Percentiles rank a stretch among this genome's conserved stretches.
Conservation (phyloP, 352 stramenopile genomes). For the Pythium folliculosum region DNA sequence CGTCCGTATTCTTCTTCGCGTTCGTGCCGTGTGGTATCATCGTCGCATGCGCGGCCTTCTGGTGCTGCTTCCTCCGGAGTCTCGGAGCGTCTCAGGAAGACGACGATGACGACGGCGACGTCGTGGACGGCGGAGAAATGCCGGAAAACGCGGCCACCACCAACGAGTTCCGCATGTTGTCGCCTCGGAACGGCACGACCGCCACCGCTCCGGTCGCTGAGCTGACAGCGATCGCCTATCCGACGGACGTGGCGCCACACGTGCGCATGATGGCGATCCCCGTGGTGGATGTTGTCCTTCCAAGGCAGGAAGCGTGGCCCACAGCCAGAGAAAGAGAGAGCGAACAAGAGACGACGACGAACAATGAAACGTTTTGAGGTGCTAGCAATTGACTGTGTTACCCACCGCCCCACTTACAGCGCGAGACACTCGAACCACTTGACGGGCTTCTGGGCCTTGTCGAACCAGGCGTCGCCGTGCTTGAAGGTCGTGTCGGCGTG, state of each 20-base stretch:
- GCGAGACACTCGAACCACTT: constrained; percentile 63
- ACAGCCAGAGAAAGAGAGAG: neutral
- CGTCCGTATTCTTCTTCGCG: neutral
- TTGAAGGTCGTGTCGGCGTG: constrained; percentile 61
- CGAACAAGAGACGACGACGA: neutral
- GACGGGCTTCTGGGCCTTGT: constrained; percentile 49
- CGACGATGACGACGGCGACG: no score
- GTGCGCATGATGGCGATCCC: constrained; percentile 7
- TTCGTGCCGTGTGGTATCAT: neutral
- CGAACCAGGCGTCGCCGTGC: constrained; percentile 53
- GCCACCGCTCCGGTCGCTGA: neutral
- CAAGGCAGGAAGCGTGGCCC: no score
- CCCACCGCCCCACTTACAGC: neutral
- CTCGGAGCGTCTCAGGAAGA: neutral
- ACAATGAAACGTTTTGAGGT: neutral
- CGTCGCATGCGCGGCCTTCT: neutral
- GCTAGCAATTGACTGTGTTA: no score
- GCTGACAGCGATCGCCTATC: neutral
- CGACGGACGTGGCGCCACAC: neutral
- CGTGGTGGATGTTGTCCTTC: neutral
- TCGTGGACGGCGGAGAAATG: neutral
- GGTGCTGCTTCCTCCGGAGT: constrained; percentile 1
- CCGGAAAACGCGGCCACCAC: neutral
- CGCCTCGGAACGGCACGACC: neutral
- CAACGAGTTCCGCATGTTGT: neutral